These are phyloP conservation scores for Fonsecaea erecta DNA, from an alignment of 2,329 filamentous ascomycete species.

Conservation along the genomic window DNA sequence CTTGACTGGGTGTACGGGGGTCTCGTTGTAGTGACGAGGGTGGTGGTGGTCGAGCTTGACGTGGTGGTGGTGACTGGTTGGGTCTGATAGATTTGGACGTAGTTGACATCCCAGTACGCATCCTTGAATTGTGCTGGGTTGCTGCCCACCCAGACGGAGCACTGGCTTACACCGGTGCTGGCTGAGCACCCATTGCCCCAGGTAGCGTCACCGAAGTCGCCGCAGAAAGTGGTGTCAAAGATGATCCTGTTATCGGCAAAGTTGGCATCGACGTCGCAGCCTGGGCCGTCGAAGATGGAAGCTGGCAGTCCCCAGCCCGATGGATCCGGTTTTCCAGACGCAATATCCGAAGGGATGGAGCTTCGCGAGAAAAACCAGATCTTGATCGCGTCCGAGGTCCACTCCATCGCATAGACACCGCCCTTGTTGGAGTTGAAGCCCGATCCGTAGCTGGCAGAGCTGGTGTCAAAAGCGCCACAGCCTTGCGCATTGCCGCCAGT, in stretches of 20 bases:
- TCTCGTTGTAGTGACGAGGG: slow-evolving; percentile 13
- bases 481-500: slow-evolving; percentile 45
- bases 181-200: slow-evolving; percentile 62
- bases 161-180: slow-evolving; percentile 60
- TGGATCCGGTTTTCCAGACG: slow-evolving; percentile 48
- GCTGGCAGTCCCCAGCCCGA: slow-evolving; percentile 52
- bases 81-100: slow-evolving; percentile 64
- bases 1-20: slow-evolving; percentile 3
- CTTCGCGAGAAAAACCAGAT: slow-evolving; percentile 66
- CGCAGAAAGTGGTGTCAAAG: slow-evolving; percentile 60
- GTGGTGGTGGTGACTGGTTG: slow-evolving; percentile 17
- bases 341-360: slow-evolving; percentile 53
- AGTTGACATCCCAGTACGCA: slow-evolving; percentile 76
- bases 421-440: slow-evolving; percentile 54
- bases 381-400: slow-evolving; percentile 72
- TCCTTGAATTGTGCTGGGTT: slow-evolving; percentile 71
- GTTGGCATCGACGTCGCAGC: slow-evolving; percentile 47
- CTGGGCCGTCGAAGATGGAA: slow-evolving; percentile 45
- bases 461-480: slow-evolving; percentile 45
- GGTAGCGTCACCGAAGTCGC: slow-evolving; percentile 58
- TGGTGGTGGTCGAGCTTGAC: slow-evolving; percentile 20
- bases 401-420: slow-evolving; percentile 73
- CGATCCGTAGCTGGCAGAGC: slow-evolving; percentile 51
- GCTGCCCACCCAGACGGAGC: slow-evolving; percentile 70
- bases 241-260: slow-evolving; percentile 51